phyloP scores from a whole-genome alignment of 768 basidiomycete genomes.

The Amanita inopinata region DNA sequence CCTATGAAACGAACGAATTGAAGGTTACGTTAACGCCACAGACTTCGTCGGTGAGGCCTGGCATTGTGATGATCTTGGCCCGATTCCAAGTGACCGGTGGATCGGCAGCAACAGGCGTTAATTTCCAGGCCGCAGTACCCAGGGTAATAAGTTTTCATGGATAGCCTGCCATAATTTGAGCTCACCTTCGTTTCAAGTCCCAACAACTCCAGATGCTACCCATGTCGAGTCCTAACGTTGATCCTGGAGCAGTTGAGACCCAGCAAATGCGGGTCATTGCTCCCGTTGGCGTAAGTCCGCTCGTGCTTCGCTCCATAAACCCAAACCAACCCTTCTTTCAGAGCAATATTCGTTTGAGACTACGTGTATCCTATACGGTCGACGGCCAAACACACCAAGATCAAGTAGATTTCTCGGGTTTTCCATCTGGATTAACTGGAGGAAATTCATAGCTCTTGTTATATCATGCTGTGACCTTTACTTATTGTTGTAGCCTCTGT shows the following conservation, averaged over 20 bases:
- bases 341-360: slow-evolving; percentile 75
- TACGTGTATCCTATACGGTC: slow-evolving; percentile 74
- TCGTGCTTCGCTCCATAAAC: background rate
- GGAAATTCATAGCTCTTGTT: slow-evolving; percentile 21
- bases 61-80: slow-evolving; percentile 83
- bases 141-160: too few relatives aligned
- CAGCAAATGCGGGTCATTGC: slow-evolving; percentile 93
- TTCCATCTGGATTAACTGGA: slow-evolving; percentile 67
- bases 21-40: slow-evolving; percentile 87
- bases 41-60: slow-evolving; percentile 70
- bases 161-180: slow-evolving; percentile 6
- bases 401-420: slow-evolving; percentile 89
- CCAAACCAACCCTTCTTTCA: slow-evolving; percentile 21
- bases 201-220: slow-evolving; percentile 98
- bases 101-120: slow-evolving; percentile 50
- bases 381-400: slow-evolving; percentile 72
- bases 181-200: slow-evolving; percentile 39
- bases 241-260: slow-evolving; percentile 75
- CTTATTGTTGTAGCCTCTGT: background rate
- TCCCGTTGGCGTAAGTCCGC: slow-evolving; percentile 66
- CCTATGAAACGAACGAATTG: slow-evolving; percentile 87
- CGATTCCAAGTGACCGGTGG: slow-evolving; percentile 66
- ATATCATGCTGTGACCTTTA: slow-evolving; percentile 1
- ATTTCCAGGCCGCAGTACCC: slow-evolving; percentile 96
- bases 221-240: slow-evolving; percentile 81